Percentiles rank a stretch among this genome's conserved stretches.
Conservation (phyloP, 2,329 filamentous ascomycete genomes). For the Stenocarpella maydis region DNA sequence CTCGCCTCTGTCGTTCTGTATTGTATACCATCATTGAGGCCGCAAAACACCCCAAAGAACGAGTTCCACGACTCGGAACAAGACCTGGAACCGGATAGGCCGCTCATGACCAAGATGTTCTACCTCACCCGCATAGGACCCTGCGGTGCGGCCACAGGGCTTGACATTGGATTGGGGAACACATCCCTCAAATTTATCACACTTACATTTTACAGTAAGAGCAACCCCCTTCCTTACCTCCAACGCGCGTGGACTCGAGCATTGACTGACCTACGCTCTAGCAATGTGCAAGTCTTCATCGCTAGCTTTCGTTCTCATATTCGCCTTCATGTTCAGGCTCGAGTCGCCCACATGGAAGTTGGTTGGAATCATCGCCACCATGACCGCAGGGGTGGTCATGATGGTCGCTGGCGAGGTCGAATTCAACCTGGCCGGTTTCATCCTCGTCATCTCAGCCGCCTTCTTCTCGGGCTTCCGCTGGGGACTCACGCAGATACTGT, state of each 20-base stretch:
- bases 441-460: constrained; percentile 90
- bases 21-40: constrained; percentile 83
- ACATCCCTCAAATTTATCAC: constrained; percentile 96
- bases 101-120: constrained; percentile 87
- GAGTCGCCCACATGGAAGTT: constrained; percentile 88
- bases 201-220: constrained; percentile 89
- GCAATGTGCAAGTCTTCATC: constrained; percentile 99
- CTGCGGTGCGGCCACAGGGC: constrained; percentile 88
- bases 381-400: constrained; percentile 94
- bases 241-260: background rate
- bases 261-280: constrained; percentile 45
- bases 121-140: constrained; percentile 92
- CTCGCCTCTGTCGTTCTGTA: constrained; percentile 82
- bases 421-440: constrained; percentile 86
- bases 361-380: constrained; percentile 85
- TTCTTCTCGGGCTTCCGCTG: constrained; percentile 98
- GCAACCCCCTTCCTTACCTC: background rate
- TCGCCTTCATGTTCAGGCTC: constrained; percentile 92
- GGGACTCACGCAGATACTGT: constrained; percentile 96
- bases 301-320: constrained; percentile 91
- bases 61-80: constrained; percentile 45
- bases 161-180: constrained; percentile 96
- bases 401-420: constrained; percentile 97
- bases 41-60: constrained; percentile 56
- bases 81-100: constrained; percentile 60